Conservation (phyloP, 352 stramenopile species). For the Globisporangium mamillatum region DNA sequence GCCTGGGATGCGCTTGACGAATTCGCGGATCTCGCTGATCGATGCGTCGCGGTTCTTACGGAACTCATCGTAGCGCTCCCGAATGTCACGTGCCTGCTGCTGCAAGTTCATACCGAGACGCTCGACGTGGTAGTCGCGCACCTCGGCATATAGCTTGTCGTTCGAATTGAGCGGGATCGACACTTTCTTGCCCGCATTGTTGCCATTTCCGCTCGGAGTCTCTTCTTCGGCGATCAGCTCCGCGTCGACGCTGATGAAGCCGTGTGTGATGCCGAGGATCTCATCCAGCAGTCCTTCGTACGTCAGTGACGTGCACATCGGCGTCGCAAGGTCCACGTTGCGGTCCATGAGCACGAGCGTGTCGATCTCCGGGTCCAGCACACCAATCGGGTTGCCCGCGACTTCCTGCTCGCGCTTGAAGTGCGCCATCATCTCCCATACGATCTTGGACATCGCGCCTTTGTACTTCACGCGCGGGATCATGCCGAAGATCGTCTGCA, state of each 20-base stretch:
- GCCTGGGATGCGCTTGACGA: conserved; percentile 97
- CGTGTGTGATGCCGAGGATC: conserved; percentile 93
- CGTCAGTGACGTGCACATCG: conserved; percentile 95
- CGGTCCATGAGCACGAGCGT: conserved; percentile 94
- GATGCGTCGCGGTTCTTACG: conserved; percentile 94
- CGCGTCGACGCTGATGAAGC: conserved; percentile 79
- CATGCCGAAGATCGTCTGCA: conserved; percentile 91
- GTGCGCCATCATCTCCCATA: conserved; percentile 90
- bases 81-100: conserved; percentile 94
- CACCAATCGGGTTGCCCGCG: conserved; percentile 67
- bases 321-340: conserved; percentile 94
- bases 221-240: conserved; percentile 80
- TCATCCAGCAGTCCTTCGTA: conserved; percentile 97
- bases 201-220: conserved; percentile 16
- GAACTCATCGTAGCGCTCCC: conserved; percentile 94
- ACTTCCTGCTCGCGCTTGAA: conserved; percentile 91
- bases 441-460: conserved; percentile 87
- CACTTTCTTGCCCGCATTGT: conserved; percentile 69
- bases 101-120: conserved; percentile 95
- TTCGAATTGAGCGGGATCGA: conserved; percentile 93
- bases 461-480: conserved; percentile 95
- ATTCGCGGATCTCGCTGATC: conserved; percentile 97
- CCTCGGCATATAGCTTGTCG: conserved; percentile 94
- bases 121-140: conserved; percentile 96
- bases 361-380: conserved; percentile 89